Evolutionary conservation across 345 rosid species (phyloP).

Genomic region (Aethionema arabicum): DNA sequence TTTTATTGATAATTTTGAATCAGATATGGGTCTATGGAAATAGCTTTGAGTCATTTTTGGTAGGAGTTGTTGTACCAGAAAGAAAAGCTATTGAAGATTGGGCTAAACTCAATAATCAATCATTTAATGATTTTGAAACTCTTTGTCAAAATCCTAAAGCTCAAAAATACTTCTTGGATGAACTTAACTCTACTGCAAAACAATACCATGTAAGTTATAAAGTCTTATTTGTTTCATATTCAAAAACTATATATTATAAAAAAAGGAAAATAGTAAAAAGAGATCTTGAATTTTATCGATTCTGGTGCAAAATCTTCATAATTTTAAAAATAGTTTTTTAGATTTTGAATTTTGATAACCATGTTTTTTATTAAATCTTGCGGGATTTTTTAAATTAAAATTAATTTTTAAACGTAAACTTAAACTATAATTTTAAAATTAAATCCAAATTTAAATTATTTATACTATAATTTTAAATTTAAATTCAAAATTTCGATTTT

Average conservation of each 20-base stretch:
- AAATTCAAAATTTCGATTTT: too few relatives aligned
- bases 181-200: constrained; percentile 73
- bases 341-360: too few relatives aligned
- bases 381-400: too few relatives aligned
- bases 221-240: constrained; percentile 3
- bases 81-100: constrained; percentile 72
- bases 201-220: constrained; percentile 52
- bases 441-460: not conserved
- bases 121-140: constrained; percentile 53
- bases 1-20: constrained; percentile 1
- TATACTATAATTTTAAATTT: too few relatives aligned
- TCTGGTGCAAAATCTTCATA: not conserved
- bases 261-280: not conserved
- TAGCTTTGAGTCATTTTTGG: constrained; percentile 92
- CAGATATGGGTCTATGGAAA: constrained; percentile 96
- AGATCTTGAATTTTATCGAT: not conserved
- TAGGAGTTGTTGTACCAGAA: constrained; percentile 83
- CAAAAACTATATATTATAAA: not conserved
- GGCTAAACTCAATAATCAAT: constrained; percentile 52
- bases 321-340: not conserved
- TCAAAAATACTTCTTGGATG: constrained; percentile 65
- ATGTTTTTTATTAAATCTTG: too few relatives aligned
- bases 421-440: too few relatives aligned
- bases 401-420: too few relatives aligned
- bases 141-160: constrained; percentile 68